phyloP scores from a whole-genome alignment of 805 yeast genomes.

The Candida coleopterorum region DNA sequence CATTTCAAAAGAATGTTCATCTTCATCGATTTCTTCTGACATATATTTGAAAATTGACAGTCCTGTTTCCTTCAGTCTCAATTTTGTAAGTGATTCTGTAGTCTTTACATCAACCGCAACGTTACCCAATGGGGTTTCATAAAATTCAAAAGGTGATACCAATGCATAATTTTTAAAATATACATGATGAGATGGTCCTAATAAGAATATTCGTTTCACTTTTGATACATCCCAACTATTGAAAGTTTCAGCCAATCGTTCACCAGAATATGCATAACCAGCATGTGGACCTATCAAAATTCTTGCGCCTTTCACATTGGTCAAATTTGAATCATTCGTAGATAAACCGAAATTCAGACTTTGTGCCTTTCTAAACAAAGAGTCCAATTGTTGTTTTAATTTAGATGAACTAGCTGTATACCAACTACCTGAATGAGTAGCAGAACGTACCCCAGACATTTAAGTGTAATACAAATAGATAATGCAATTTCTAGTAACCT shows the following conservation, averaged over 20 bases:
- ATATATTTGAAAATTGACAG: constrained; percentile 42
- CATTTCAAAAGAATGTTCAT: constrained; percentile 94
- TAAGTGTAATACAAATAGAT: no score
- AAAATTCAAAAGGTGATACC: constrained; percentile 46
- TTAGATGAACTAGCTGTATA: constrained; percentile 46
- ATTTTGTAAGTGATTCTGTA: constrained; percentile 28
- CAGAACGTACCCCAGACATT: constrained; percentile 42
- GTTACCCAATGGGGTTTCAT: constrained; percentile 82
- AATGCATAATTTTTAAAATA: constrained; percentile 62
- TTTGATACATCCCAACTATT: constrained; percentile 58
- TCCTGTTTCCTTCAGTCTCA: constrained; percentile 3
- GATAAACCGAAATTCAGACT: neutral
- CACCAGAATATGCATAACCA: constrained; percentile 81
- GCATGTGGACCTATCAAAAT: constrained; percentile 64
- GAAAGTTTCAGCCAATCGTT: constrained; percentile 72
- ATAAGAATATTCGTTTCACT: constrained; percentile 61
- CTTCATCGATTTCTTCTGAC: constrained; percentile 60
- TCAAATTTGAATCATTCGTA: constrained; percentile 42
- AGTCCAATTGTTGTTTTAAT: constrained; percentile 49
- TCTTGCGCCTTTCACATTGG: constrained; percentile 30
- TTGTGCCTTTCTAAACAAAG: constrained; percentile 35
- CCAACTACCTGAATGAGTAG: constrained; percentile 93
- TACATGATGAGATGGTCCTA: constrained; percentile 93
- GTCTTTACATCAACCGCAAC: constrained; percentile 58
- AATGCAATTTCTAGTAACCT: no score